A percentile compares a stretch with the other conserved stretches of the same genome.
These are phyloP conservation scores for Mycena albidolilacea DNA, from an alignment of 768 basidiomycete species.

Conservation along the genomic window DNA sequence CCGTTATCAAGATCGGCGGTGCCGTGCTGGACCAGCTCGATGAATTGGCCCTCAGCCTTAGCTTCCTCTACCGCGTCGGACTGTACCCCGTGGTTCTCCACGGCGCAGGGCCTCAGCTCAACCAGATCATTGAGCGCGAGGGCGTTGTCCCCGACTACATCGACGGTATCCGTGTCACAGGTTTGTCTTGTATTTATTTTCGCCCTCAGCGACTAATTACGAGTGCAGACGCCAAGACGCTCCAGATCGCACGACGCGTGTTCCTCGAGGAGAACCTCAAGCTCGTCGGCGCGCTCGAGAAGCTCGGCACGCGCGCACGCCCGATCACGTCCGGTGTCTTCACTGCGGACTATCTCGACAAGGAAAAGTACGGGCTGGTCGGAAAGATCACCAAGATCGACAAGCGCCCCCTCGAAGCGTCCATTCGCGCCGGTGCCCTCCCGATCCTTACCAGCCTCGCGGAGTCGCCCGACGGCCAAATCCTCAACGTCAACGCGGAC, in stretches of 20 bases:
- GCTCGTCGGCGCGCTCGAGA: conserved; percentile 93
- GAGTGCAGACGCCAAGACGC: conserved; percentile 87
- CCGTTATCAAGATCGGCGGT: conserved; percentile 98
- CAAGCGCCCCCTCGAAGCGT: conserved; percentile 96
- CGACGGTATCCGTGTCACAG: conserved; percentile 97
- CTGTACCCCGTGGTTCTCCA: conserved; percentile 98
- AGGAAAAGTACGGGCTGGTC: conserved; percentile 94
- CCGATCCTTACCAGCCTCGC: conserved; percentile 97
- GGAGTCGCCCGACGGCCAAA: conserved; percentile 96
- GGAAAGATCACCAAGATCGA: conserved; percentile 96
- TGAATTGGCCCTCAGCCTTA: conserved; percentile 94
- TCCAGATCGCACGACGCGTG: conserved; percentile 94
- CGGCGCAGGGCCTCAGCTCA: conserved; percentile 96
- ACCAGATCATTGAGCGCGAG: conserved; percentile 92
- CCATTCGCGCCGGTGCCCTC: conserved; percentile 95
- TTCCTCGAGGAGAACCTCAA: conserved; percentile 98
- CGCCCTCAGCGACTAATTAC: conserved; percentile 8
- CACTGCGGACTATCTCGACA: conserved; percentile 96
- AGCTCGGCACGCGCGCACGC: conserved; percentile 95
- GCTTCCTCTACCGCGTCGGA: conserved; percentile 96
- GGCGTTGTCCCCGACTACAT: conserved; percentile 97
- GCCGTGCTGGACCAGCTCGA: conserved; percentile 94
- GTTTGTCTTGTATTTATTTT: conserved; percentile 57
- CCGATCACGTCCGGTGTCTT: conserved; percentile 99
- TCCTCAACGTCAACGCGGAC: conserved; percentile 98